Base-by-base conservation (phyloP, 1,284 basidiomycete genomes). In the Fomitiporia mediterranea region DNA sequence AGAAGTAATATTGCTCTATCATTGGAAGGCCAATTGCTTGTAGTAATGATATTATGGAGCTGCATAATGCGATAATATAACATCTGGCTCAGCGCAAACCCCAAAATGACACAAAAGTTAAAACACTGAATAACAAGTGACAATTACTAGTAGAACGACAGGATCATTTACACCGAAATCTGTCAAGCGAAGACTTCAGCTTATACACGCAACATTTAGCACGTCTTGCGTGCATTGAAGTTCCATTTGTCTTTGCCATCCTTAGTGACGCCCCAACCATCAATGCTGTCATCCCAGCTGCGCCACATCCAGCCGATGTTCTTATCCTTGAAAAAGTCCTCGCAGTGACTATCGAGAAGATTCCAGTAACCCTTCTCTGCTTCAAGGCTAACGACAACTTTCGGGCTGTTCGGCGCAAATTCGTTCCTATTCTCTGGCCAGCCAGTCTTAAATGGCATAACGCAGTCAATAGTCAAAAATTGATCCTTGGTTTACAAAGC, bases 361-460 rank as follows among this genome's bases (percentile, higher is more conserved):
- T 60, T 51, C 56, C 44, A 61, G 50, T 51, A 62, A 11, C 57
- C 61, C 30, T 56, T 30, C 38, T 59, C 56, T 17, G 60, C 56
- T 1, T 21, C 30, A 6, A 61, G 52, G 35, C 46, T 56, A 37
- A 57, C 62, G 23, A 58, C 60, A 21, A 59, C 51, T 17, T 53
- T 46, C 23, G 34, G 28, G 40, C 57, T 60, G 49, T 63, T 63
- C 17, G 60, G 54, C 9, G 49, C 21, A 32, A 53, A 63, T 3
- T 53, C 51, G 3, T 59, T 52, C 21, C 58, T 47, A 34, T 60
- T 62, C 13, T 53, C 58, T 7, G 62, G 62, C 62, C 62, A 63
- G 37, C 62, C 61, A 27, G 58, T 57, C 58, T 60, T 7, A 11
- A 43, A 30, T 30, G 27, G 13, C 15, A 28, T 17, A 30, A 30